Evolutionary conservation across 305 asterid genomes (phyloP).

Genomic region (Solanum chacoense): DNA sequence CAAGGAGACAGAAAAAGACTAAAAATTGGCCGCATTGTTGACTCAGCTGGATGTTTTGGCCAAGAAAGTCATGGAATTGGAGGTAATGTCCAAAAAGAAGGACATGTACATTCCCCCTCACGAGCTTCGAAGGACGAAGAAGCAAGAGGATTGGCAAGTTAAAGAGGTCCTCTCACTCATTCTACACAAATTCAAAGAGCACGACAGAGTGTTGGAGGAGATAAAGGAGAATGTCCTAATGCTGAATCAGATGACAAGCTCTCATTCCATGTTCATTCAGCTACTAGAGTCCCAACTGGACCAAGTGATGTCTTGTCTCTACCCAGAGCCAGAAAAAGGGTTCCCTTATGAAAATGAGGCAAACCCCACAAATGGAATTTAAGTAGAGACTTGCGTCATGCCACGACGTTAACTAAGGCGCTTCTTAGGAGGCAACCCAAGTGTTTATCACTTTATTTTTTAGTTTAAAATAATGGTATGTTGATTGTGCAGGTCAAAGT

Average conservation of each 20-base stretch:
- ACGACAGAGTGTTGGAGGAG: not conserved
- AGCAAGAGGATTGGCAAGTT: not conserved
- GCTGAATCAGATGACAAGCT: not conserved
- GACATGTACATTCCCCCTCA: not conserved
- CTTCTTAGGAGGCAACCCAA: not conserved
- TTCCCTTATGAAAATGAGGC: not conserved
- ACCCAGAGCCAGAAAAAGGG: not conserved
- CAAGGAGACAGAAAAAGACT: not conserved
- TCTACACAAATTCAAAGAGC: not conserved
- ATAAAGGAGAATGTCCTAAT: not conserved
- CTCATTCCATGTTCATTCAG: not conserved
- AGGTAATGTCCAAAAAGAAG: too few species aligned
- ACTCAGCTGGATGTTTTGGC: not conserved
- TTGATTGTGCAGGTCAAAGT: not conserved
- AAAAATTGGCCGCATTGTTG: not conserved
- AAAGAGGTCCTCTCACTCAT: not conserved
- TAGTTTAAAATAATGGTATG: not conserved
- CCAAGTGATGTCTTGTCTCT: not conserved
- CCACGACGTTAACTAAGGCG: not conserved
- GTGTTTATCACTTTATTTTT: not conserved
- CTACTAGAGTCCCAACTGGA: not conserved
- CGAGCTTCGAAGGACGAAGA: not conserved
- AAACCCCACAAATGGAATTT: not conserved
- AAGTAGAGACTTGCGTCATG: not conserved
- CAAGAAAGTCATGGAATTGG: too few species aligned